Conservation (phyloP, 805 yeast species). For the Lachancea sp. region DNA sequence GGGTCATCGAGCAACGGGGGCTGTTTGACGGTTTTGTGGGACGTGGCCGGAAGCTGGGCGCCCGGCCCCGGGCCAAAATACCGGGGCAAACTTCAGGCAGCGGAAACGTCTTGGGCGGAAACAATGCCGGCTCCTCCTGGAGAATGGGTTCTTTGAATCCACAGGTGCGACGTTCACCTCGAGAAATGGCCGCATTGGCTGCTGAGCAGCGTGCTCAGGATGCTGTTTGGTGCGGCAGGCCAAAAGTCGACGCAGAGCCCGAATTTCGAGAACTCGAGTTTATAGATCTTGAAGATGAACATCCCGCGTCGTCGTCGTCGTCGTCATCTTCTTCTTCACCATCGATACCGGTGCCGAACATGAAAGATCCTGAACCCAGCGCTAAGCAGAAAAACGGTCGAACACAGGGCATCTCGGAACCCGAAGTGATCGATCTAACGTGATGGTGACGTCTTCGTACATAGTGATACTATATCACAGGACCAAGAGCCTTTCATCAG, state of each 20-base stretch:
- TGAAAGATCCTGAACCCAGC: too few species aligned
- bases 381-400: too few species aligned
- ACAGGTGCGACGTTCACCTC: constrained; percentile 7
- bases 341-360: too few species aligned
- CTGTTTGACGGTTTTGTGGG: constrained; percentile 29
- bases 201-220: constrained; percentile 27
- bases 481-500: too few species aligned
- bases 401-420: not conserved
- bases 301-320: too few species aligned
- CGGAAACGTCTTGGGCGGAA: not conserved
- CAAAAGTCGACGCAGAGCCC: constrained; percentile 10
- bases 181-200: constrained; percentile 31
- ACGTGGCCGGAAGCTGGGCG: constrained; percentile 25
- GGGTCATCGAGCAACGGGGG: constrained; percentile 29
- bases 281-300: constrained; percentile 10
- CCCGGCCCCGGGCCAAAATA: constrained; percentile 5
- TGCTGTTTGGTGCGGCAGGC: constrained; percentile 19
- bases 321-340: too few species aligned
- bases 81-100: constrained; percentile 1
- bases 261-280: constrained; percentile 14
- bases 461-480: too few species aligned
- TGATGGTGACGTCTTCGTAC: not conserved
- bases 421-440: constrained; percentile 4
- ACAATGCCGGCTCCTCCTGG: not conserved
- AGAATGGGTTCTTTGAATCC: not conserved